These are phyloP conservation scores for Gossypioides kirkii DNA, from an alignment of 345 rosid genomes.

Conservation along the genomic window DNA sequence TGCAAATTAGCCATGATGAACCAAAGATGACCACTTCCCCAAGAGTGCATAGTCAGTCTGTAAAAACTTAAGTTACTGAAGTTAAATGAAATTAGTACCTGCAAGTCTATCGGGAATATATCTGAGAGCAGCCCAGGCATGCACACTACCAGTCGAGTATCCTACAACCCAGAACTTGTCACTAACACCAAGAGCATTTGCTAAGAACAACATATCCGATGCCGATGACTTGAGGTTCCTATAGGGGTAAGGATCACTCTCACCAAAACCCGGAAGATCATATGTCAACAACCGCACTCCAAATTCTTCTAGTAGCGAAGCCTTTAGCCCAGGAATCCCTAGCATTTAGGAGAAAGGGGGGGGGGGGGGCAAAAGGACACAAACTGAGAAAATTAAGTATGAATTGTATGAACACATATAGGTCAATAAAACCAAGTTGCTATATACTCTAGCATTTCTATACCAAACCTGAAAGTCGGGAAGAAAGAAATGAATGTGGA, in stretches of 20 bases:
- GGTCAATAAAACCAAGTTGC: background rate
- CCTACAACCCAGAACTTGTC: conserved; percentile 72
- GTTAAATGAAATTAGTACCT: conserved; percentile 27
- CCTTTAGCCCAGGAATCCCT: conserved; percentile 69
- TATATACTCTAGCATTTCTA: background rate
- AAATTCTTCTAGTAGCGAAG: conserved; percentile 59
- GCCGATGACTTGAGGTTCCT: conserved; percentile 67
- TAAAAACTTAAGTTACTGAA: background rate
- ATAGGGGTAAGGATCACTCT: conserved; percentile 61
- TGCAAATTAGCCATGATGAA: conserved; percentile 25
- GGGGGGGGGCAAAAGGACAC: background rate
- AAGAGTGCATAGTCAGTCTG: background rate
- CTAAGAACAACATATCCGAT: conserved; percentile 45
- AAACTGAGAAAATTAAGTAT: conserved; percentile 12
- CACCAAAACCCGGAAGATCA: conserved; percentile 83
- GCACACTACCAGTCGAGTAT: conserved; percentile 56
- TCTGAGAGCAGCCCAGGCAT: conserved; percentile 74
- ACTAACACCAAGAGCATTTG: conserved; percentile 39
- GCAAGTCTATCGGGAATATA: conserved; percentile 58
- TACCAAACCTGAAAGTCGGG: conserved; percentile 58
- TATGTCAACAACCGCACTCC: conserved; percentile 55
- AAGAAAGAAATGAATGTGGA: conserved; percentile 67
- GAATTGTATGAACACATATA: background rate
- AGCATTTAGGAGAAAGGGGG: background rate
- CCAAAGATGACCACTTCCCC: background rate